These are phyloP conservation scores for Rutstroemia sp. DNA, from an alignment of 2,329 filamentous ascomycete species.

Conservation along the genomic window DNA sequence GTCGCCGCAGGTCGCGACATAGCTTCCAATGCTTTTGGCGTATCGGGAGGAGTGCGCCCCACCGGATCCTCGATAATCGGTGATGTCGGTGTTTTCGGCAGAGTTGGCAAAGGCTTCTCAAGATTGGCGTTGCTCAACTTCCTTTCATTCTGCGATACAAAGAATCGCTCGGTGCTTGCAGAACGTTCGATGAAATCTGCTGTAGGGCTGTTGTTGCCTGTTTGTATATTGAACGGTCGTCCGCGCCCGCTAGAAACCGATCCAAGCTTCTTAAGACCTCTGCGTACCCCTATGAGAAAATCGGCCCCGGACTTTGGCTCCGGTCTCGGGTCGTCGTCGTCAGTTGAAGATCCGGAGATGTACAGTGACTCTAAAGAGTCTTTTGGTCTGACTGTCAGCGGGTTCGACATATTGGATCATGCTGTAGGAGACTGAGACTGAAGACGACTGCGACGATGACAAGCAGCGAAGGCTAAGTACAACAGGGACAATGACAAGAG, in stretches of 20 bases:
- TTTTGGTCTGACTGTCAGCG: slow-evolving; percentile 26
- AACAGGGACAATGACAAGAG: background rate
- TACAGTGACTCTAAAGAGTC: slow-evolving; percentile 22
- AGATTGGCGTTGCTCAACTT: slow-evolving; percentile 20
- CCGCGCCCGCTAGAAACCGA: slow-evolving; percentile 23
- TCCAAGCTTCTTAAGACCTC: slow-evolving; percentile 26
- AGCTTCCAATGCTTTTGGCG: slow-evolving; percentile 15
- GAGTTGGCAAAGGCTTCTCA: slow-evolving; percentile 28
- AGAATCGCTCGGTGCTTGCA: slow-evolving; percentile 9
- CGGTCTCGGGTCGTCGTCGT: slow-evolving; percentile 15
- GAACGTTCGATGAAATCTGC: slow-evolving; percentile 12
- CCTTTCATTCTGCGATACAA: slow-evolving; percentile 11
- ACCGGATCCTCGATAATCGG: slow-evolving; percentile 7
- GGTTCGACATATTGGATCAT: slow-evolving; percentile 28
- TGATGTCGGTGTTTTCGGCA: slow-evolving; percentile 23
- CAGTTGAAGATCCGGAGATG: slow-evolving; percentile 19
- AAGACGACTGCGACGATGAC: slow-evolving; percentile 3
- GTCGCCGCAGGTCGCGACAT: slow-evolving; percentile 22
- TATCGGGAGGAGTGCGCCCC: slow-evolving; percentile 20
- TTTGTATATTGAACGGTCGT: slow-evolving; percentile 20
- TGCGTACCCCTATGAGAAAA: slow-evolving; percentile 27
- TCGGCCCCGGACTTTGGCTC: slow-evolving; percentile 15
- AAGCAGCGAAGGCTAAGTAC: no score
- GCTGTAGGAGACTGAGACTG: slow-evolving; percentile 13
- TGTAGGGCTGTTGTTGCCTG: slow-evolving; percentile 12